phyloP scores from a whole-genome alignment of 495 filamentous ascomycete species.

The Trypethelium eluteriae region DNA sequence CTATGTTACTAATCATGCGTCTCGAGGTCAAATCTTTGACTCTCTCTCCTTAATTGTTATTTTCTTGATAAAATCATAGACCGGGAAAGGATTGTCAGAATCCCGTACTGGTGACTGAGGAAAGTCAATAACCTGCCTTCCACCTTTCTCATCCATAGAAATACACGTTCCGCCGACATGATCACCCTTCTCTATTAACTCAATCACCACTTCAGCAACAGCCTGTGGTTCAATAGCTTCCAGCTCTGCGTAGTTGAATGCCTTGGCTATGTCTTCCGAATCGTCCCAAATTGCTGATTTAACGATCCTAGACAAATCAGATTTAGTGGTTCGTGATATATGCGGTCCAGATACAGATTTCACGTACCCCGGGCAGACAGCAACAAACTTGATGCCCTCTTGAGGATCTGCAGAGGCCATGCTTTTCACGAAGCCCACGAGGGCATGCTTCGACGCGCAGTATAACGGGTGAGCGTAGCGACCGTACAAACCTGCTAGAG shows the following conservation, averaged over 20 bases:
- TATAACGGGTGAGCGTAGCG: conserved; percentile 29
- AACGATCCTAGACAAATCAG: conserved; percentile 19
- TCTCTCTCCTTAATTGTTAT: neutral
- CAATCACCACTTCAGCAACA: conserved; percentile 28
- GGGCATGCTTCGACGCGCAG: conserved; percentile 35
- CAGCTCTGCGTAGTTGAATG: conserved; percentile 24
- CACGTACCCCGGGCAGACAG: conserved; percentile 29
- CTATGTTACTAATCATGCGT: too few species aligned
- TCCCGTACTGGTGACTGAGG: neutral
- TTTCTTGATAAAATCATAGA: conserved; percentile 4
- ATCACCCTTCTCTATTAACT: conserved; percentile 26
- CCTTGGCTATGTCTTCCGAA: conserved; percentile 16
- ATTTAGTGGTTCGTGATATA: neutral
- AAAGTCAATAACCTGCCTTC: neutral
- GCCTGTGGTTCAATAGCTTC: conserved; percentile 23
- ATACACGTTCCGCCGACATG: conserved; percentile 21
- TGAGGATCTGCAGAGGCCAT: conserved; percentile 31
- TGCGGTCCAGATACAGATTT: neutral
- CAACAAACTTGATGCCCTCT: conserved; percentile 30
- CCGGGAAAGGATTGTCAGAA: neutral
- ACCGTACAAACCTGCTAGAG: conserved; percentile 28
- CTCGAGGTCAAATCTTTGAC: too few species aligned
- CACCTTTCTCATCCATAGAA: neutral
- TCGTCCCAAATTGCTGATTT: conserved; percentile 25
- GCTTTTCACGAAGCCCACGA: conserved; percentile 34